Evolutionary conservation across 192 early-diverging fungal species (phyloP).

Genomic region (Backusella tarrabulga): DNA sequence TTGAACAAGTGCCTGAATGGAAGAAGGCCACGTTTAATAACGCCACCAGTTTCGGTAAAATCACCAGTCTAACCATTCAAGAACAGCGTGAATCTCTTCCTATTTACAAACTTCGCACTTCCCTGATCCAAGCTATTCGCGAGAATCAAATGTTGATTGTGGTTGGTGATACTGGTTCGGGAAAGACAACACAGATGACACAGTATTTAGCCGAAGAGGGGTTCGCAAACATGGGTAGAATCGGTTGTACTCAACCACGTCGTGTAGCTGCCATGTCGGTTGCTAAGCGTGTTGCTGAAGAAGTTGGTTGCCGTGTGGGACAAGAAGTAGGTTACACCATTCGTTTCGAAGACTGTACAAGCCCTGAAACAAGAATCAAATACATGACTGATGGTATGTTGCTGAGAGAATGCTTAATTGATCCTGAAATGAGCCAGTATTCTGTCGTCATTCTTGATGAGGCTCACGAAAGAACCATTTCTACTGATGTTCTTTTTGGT

Average conservation of each 20-base stretch:
- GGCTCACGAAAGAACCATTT: conserved; percentile 96
- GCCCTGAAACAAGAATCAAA: conserved; percentile 86
- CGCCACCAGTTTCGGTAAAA: conserved; percentile 88
- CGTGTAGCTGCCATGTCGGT: conserved; percentile 99
- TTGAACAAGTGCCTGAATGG: conserved; percentile 86
- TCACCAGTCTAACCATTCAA: conserved; percentile 81
- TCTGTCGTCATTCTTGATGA: conserved; percentile 96
- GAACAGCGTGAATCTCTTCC: conserved; percentile 88
- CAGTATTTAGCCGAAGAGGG: conserved; percentile 98
- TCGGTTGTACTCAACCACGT: conserved; percentile 98
- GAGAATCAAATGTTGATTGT: conserved; percentile 80
- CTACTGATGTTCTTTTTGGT: conserved; percentile 95
- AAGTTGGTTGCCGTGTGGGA: conserved; percentile 90
- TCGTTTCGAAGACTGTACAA: conserved; percentile 98
- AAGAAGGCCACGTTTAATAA: conserved; percentile 77
- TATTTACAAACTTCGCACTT: conserved; percentile 76
- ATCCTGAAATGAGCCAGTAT: conserved; percentile 80
- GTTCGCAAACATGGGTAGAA: conserved; percentile 81
- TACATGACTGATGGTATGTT: conserved; percentile 99
- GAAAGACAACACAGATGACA: conserved; percentile 98
- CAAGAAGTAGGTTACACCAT: conserved; percentile 98
- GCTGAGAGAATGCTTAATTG: conserved; percentile 87
- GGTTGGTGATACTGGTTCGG: conserved; percentile 96
- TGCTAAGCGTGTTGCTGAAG: conserved; percentile 96
- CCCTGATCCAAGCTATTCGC: conserved; percentile 78